Base-by-base conservation (phyloP, 805 yeast species). In the Komagataella pastoris region DNA sequence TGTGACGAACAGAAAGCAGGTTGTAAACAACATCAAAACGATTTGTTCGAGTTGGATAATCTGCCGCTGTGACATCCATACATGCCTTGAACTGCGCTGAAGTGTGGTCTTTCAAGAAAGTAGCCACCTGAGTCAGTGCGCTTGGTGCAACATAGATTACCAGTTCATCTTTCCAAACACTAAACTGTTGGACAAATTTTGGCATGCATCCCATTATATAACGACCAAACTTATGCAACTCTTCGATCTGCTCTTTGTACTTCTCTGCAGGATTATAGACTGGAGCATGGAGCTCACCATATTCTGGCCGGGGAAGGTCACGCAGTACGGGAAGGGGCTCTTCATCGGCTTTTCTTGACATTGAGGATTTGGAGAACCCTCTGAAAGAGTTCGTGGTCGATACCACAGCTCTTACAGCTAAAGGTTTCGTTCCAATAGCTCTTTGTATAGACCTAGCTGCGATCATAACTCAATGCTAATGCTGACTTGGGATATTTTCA, bases 151-250 rank as follows among this genome's bases (percentile, higher is more conserved):
- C 79, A 65, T 80, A 82, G 50, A 88, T 66, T 47, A 83, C 77
- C 65, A 88, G 77, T 69, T 88, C 96, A 64, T 88, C 95, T 68
- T 88, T 88, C 96, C 95, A 88, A 49, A 88, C 96, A 5, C 87
- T 74, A 60, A 86, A 88, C 65, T 84, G 84, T 70, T 88, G 95
- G 55, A 88, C 76, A 62, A 71, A 85, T 66, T 86, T 88, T 49
- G 96, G 96, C 69, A 88, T 63, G 56, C 86, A 78, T 7, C 87
- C 75, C 76, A 84, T 83, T 57, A 88, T 65, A 63, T 88, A 88
- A 52, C 79, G 76, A 24, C 96, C 96, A 66, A 85, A 88, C 67
- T 80, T 79, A 71, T 85, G 95, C 55, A 87, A 73, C 57, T 84
- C 88, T 62, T 81, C 90, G 51, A 68, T 66, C 54, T 77, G 81